Conservation (phyloP, 2,329 filamentous ascomycete genomes). For the Penicillium expansum region DNA sequence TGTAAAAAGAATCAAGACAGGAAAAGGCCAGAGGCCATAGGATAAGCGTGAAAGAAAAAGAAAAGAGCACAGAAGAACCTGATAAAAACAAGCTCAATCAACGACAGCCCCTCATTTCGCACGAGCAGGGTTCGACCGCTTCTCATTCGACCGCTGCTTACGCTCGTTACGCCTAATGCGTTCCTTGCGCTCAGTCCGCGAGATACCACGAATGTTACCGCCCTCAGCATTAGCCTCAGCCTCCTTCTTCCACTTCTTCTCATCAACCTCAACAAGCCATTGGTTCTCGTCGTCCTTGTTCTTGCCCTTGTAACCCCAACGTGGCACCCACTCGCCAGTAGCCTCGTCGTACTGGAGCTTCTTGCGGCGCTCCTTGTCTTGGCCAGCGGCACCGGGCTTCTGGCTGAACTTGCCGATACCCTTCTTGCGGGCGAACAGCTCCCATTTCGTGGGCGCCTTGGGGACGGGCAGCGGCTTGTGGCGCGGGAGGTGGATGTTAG, state of each 20-base stretch:
- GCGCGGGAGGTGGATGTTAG: slow-evolving; percentile 71
- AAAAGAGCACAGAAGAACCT: not conserved
- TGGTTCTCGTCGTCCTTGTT: slow-evolving; percentile 81
- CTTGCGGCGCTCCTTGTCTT: slow-evolving; percentile 61
- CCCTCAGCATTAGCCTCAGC: slow-evolving; percentile 54
- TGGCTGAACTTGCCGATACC: slow-evolving; percentile 84
- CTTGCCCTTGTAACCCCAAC: slow-evolving; percentile 91
- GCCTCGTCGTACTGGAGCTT: slow-evolving; percentile 83
- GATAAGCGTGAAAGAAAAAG: slow-evolving; percentile 1
- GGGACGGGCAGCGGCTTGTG: slow-evolving; percentile 85
- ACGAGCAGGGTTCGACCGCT: slow-evolving; percentile 39
- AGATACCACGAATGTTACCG: slow-evolving; percentile 64
- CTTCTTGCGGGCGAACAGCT: slow-evolving; percentile 94
- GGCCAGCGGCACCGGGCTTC: slow-evolving; percentile 52
- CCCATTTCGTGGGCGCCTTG: slow-evolving; percentile 88
- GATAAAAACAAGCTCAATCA: slow-evolving; percentile 11
- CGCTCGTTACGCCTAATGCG: slow-evolving; percentile 63
- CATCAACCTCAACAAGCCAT: slow-evolving; percentile 90
- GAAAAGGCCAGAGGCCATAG: slow-evolving; percentile 11
- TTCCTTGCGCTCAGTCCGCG: slow-evolving; percentile 66
- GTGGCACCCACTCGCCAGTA: slow-evolving; percentile 82
- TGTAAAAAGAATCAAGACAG: slow-evolving; percentile 13
- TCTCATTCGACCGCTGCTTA: slow-evolving; percentile 65
- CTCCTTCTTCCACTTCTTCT: slow-evolving; percentile 69
- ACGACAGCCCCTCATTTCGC: slow-evolving; percentile 26